phyloP scores from a whole-genome alignment of 352 stramenopile genomes.

The Pythium apleroticum region DNA sequence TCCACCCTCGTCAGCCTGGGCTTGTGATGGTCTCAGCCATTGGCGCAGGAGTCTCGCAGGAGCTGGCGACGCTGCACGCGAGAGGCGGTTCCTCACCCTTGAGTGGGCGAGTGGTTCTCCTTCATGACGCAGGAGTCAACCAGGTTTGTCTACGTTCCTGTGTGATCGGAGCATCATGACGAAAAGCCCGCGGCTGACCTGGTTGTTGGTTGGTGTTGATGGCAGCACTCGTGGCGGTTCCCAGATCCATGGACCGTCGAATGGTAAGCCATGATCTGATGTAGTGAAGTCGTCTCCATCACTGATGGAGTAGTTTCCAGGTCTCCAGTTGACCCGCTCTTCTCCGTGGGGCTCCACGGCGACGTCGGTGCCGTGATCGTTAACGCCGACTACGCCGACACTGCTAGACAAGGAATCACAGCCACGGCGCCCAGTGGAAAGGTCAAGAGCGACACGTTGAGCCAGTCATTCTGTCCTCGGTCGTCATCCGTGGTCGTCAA shows the following conservation, averaged over 20 bases:
- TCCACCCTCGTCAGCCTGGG: background rate
- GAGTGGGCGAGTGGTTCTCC: conserved; percentile 5
- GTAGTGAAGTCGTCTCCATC: background rate
- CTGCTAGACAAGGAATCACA: background rate
- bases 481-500: conserved; percentile 14
- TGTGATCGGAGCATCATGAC: no score
- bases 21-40: background rate
- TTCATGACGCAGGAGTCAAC: background rate
- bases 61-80: background rate
- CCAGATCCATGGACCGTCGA: conserved; percentile 23
- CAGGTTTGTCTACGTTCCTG: no score
- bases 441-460: conserved; percentile 17
- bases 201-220: no score
- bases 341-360: conserved; percentile 14
- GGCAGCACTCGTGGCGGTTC: conserved; percentile 12
- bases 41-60: background rate
- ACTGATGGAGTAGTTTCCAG: background rate
- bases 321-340: background rate
- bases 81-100: conserved; percentile 1
- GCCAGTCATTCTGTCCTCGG: conserved; percentile 18
- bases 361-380: conserved; percentile 15
- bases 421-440: background rate
- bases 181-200: no score
- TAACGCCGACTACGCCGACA: background rate
- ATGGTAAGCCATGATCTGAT: conserved; percentile 11